Conservation (phyloP, 805 yeast genomes). For the Metschnikowia hibisci region DNA sequence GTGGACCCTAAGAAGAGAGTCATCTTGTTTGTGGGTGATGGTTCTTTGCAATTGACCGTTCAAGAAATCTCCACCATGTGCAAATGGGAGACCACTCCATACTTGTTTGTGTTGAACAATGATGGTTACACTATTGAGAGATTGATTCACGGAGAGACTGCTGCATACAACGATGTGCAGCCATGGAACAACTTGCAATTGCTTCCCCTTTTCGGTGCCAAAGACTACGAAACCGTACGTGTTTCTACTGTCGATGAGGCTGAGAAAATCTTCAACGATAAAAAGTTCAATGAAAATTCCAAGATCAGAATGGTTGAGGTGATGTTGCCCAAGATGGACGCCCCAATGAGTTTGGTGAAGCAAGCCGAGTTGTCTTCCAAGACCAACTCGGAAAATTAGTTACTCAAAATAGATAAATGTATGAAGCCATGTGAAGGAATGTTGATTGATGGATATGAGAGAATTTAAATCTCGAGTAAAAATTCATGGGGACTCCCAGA, state of each 20-base stretch:
- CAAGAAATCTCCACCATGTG: slow-evolving; percentile 39
- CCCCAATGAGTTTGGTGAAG: slow-evolving; percentile 33
- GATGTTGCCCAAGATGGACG: slow-evolving; percentile 36
- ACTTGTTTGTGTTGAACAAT: slow-evolving; percentile 38
- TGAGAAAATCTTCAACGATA: slow-evolving; percentile 23
- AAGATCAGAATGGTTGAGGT: slow-evolving; percentile 35
- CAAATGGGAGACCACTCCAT: slow-evolving; percentile 31
- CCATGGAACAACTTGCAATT: slow-evolving; percentile 35
- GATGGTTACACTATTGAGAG: slow-evolving; percentile 40
- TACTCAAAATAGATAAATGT: too few relatives aligned
- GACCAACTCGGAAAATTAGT: slow-evolving; percentile 19
- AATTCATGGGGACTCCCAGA: too few relatives aligned
- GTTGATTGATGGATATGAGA: too few relatives aligned
- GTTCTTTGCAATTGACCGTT: slow-evolving; percentile 40
- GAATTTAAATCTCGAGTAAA: too few relatives aligned
- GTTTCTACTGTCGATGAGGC: slow-evolving; percentile 27
- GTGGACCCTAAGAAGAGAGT: slow-evolving; percentile 29
- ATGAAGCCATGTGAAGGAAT: background rate
- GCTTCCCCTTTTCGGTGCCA: slow-evolving; percentile 31
- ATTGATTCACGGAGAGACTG: slow-evolving; percentile 36
- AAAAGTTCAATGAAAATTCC: slow-evolving; percentile 27
- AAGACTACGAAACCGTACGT: slow-evolving; percentile 25
- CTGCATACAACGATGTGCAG: slow-evolving; percentile 37
- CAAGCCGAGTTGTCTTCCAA: slow-evolving; percentile 33
- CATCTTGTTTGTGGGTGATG: slow-evolving; percentile 40